These are phyloP conservation scores for Pachysandra terminalis DNA, from an alignment of 164 flowering plant genomes.

Conservation along the genomic window DNA sequence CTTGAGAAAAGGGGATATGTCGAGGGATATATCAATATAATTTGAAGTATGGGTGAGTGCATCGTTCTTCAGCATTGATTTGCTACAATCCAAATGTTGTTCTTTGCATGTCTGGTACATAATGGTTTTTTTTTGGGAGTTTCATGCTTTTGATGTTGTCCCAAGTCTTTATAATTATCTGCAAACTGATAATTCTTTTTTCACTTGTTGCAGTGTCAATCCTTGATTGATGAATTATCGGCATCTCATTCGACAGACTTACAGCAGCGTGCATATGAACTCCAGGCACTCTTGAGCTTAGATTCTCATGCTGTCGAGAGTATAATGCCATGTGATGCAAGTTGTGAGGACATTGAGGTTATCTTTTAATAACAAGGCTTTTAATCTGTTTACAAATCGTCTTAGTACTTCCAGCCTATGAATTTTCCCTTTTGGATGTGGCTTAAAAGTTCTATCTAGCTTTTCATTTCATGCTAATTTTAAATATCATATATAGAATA, in stretches of 20 bases:
- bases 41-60: too few relatives aligned
- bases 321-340: slow-evolving; percentile 86
- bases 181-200: slow-evolving; percentile 1
- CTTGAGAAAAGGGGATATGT: too few relatives aligned
- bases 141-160: not conserved
- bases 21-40: too few relatives aligned
- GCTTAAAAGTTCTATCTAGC: too few relatives aligned
- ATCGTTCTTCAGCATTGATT: too few relatives aligned
- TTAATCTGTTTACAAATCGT: not conserved
- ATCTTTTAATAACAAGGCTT: not conserved
- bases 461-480: too few relatives aligned
- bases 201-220: slow-evolving; percentile 74
- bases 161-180: not conserved
- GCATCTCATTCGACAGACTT: slow-evolving; percentile 96
- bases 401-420: not conserved
- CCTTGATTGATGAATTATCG: slow-evolving; percentile 79
- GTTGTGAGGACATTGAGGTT: slow-evolving; percentile 98
- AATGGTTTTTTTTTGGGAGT: not conserved
- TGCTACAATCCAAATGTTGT: too few relatives aligned
- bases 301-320: slow-evolving; percentile 62
- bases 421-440: too few relatives aligned
- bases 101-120: not conserved
- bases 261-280: slow-evolving; percentile 98
- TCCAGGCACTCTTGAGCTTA: slow-evolving; percentile 67
- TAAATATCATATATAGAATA: too few relatives aligned